Conservation (phyloP, 768 basidiomycete species). For the Agrocybe pediades region DNA sequence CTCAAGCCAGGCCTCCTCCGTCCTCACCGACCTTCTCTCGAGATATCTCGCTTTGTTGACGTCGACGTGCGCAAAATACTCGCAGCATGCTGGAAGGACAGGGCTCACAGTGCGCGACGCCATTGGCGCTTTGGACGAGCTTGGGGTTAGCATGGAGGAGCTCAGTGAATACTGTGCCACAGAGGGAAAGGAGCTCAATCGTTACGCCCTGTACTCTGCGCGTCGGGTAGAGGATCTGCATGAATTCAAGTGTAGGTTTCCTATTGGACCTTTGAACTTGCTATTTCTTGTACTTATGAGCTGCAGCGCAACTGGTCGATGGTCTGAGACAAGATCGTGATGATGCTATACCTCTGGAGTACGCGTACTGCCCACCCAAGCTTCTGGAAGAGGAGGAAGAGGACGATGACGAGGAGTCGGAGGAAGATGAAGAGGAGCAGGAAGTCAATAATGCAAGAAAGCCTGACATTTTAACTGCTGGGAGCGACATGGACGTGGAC, state of each 20-base stretch:
- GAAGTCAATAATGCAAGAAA: slow-evolving; percentile 1
- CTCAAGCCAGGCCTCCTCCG: slow-evolving; percentile 68
- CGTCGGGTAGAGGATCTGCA: slow-evolving; percentile 72
- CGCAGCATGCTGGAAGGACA: slow-evolving; percentile 73
- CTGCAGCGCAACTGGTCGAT: slow-evolving; percentile 58
- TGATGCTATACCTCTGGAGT: slow-evolving; percentile 57
- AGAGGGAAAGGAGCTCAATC: slow-evolving; percentile 69
- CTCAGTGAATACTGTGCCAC: slow-evolving; percentile 63
- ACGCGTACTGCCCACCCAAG: slow-evolving; percentile 36
- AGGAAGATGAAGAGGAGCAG: slow-evolving; percentile 10
- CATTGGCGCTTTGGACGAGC: slow-evolving; percentile 66
- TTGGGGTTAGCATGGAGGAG: slow-evolving; percentile 73
- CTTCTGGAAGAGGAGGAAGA: slow-evolving; percentile 33
- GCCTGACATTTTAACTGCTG: background rate
- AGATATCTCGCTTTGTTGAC: slow-evolving; percentile 72
- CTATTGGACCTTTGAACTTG: slow-evolving; percentile 30
- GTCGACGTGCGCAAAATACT: slow-evolving; percentile 69
- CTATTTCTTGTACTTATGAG: slow-evolving; percentile 24
- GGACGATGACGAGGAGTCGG: slow-evolving; percentile 23
- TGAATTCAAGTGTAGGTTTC: slow-evolving; percentile 67
- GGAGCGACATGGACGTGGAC: slow-evolving; percentile 31
- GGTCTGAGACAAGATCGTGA: slow-evolving; percentile 58
- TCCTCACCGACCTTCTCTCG: slow-evolving; percentile 75
- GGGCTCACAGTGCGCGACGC: slow-evolving; percentile 61
- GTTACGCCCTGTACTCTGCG: slow-evolving; percentile 65